These are phyloP conservation scores for Nemania bipapillata DNA, from an alignment of 2,329 filamentous ascomycete genomes.

Conservation along the genomic window DNA sequence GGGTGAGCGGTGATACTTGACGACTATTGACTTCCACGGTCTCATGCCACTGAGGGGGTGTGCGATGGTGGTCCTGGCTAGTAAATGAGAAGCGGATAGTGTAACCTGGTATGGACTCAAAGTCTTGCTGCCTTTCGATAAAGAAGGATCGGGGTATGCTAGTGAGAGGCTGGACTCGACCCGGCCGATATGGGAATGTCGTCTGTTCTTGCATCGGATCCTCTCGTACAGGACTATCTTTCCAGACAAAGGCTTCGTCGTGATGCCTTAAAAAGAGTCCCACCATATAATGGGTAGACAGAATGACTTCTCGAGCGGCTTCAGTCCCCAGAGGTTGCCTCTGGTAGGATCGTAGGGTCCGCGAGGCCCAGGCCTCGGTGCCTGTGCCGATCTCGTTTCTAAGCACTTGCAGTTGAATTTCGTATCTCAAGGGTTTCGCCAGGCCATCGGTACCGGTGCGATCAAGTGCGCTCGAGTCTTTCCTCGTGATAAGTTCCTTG, in stretches of 20 bases:
- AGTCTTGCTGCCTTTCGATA: slow-evolving; percentile 58
- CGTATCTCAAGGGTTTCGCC: slow-evolving; percentile 60
- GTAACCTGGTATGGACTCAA: slow-evolving; percentile 63
- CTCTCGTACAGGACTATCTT: slow-evolving; percentile 57
- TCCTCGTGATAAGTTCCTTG: slow-evolving; percentile 64
- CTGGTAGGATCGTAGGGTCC: slow-evolving; percentile 63
- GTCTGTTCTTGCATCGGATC: slow-evolving; percentile 53
- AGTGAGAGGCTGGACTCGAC: slow-evolving; percentile 58
- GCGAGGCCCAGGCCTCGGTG: slow-evolving; percentile 56
- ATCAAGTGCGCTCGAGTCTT: slow-evolving; percentile 61
- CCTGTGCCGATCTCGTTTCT: slow-evolving; percentile 56
- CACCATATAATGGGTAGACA: slow-evolving; percentile 62
- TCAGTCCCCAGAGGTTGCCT: slow-evolving; percentile 58
- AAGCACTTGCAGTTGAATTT: slow-evolving; percentile 60
- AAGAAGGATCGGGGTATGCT: slow-evolving; percentile 61
- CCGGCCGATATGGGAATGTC: slow-evolving; percentile 56
- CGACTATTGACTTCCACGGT: slow-evolving; percentile 58
- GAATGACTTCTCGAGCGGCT: slow-evolving; percentile 59
- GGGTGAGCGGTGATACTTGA: slow-evolving; percentile 61
- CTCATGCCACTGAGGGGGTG: slow-evolving; percentile 54
- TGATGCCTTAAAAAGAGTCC: slow-evolving; percentile 63
- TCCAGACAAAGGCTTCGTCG: slow-evolving; percentile 63
- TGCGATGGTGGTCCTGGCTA: slow-evolving; percentile 55
- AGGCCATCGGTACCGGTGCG: slow-evolving; percentile 52
- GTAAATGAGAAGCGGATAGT: slow-evolving; percentile 59